phyloP scores from a whole-genome alignment of 2,329 filamentous ascomycete species.

The Fusarium ambrosium region DNA sequence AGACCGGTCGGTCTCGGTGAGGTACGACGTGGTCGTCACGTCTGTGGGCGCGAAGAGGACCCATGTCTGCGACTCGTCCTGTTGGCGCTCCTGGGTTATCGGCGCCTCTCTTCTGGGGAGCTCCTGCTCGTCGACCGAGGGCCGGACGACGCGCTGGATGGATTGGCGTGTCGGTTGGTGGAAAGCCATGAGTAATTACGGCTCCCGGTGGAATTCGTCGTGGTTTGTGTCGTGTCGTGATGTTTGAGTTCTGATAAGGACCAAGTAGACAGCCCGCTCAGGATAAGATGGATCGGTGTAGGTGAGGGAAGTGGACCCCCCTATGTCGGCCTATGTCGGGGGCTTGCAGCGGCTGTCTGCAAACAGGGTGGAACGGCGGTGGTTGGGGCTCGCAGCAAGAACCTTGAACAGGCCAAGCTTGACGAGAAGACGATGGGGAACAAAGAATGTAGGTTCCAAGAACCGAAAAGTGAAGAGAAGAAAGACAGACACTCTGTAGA shows the following conservation, averaged over 20 bases:
- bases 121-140: slow-evolving; percentile 56
- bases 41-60: slow-evolving; percentile 90
- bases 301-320: slow-evolving; percentile 43
- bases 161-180: slow-evolving; percentile 70
- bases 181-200: slow-evolving; percentile 64
- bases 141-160: slow-evolving; percentile 62
- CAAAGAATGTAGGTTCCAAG: slow-evolving; percentile 11
- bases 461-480: slow-evolving; percentile 14
- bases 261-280: slow-evolving; percentile 25
- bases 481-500: slow-evolving; percentile 13
- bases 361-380: slow-evolving; percentile 13
- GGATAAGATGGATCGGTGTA: slow-evolving; percentile 46
- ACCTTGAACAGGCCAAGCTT: slow-evolving; percentile 17
- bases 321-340: slow-evolving; percentile 35
- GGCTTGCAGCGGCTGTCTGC: slow-evolving; percentile 38
- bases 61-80: slow-evolving; percentile 91
- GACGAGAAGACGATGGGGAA: background rate
- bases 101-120: slow-evolving; percentile 43
- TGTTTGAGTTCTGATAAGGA: slow-evolving; percentile 39
- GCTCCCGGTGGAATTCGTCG: slow-evolving; percentile 14
- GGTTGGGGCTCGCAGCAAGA: slow-evolving; percentile 18
- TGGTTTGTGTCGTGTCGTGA: slow-evolving; percentile 22
- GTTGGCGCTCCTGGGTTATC: slow-evolving; percentile 51
- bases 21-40: slow-evolving; percentile 72
- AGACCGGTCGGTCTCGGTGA: slow-evolving; percentile 76